Conservation (phyloP, 1,139 yeast genomes). For the Chernovozyma aurita region DNA sequence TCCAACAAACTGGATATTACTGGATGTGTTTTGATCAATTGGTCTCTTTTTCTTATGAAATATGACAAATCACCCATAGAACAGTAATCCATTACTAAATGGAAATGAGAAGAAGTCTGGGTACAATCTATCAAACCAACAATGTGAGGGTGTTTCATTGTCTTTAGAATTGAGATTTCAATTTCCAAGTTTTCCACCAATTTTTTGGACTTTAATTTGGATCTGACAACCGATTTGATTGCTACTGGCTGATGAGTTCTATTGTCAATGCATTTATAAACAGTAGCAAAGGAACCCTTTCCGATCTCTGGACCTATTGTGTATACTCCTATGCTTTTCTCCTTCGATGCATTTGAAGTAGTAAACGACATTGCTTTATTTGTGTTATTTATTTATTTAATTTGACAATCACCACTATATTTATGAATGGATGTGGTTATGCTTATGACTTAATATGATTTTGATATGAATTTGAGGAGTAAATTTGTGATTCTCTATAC, state of each 20-base stretch:
- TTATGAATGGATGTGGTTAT: too few species aligned
- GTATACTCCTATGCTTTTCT: slow-evolving; percentile 26
- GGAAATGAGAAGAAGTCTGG: slow-evolving; percentile 75
- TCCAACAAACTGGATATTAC: slow-evolving; percentile 70
- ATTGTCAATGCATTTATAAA: slow-evolving; percentile 40
- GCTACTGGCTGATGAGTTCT: slow-evolving; percentile 65
- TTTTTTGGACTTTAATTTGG: slow-evolving; percentile 80
- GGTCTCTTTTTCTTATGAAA: slow-evolving; percentile 73
- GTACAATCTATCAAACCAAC: slow-evolving; percentile 81
- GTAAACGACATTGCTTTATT: neutral
- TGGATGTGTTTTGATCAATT: slow-evolving; percentile 72
- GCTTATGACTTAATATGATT: too few species aligned
- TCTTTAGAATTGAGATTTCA: slow-evolving; percentile 81
- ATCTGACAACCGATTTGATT: slow-evolving; percentile 79
- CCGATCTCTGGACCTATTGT: slow-evolving; percentile 45
- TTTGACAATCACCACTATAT: too few species aligned
- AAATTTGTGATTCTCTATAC: too few species aligned
- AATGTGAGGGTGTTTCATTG: slow-evolving; percentile 87
- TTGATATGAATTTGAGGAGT: too few species aligned
- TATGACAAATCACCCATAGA: slow-evolving; percentile 90
- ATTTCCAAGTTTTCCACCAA: slow-evolving; percentile 85
- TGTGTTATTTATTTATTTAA: too few species aligned
- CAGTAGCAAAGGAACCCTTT: slow-evolving; percentile 50
- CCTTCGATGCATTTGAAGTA: neutral
- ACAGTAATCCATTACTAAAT: slow-evolving; percentile 95